Percentiles rank a stretch among this genome's conserved stretches.
These are phyloP conservation scores for Schizopora paradoxa DNA, from an alignment of 1,284 basidiomycete species.

Conservation along the genomic window DNA sequence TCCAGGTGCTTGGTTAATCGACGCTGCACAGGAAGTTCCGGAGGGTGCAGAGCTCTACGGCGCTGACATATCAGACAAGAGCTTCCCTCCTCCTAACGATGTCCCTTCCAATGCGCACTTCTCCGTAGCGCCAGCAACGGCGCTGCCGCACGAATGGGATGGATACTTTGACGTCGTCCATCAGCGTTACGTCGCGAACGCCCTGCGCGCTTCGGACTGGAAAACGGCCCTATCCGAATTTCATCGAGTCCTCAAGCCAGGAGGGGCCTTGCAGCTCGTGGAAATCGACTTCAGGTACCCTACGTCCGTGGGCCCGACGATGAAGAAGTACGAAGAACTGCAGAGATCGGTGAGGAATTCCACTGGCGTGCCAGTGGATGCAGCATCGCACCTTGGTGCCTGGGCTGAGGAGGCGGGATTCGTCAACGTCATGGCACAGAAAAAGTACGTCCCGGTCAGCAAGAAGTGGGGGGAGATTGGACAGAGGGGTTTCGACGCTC, in stretches of 20 bases:
- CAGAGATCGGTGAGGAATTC: no score
- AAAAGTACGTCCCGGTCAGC: conserved; percentile 1
- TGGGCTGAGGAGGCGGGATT: conserved; percentile 12
- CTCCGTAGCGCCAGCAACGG: conserved; percentile 8
- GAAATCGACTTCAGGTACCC: not conserved
- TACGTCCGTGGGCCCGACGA: no score
- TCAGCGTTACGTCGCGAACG: conserved; percentile 18
- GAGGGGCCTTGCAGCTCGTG: conserved; percentile 20
- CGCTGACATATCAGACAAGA: not conserved
- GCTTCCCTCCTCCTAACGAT: not conserved
- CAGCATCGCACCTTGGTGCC: no score
- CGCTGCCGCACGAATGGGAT: conserved; percentile 16
- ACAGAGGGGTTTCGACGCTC: no score
- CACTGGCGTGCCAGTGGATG: no score
- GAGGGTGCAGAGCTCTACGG: not conserved
- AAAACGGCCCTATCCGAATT: conserved; percentile 15
- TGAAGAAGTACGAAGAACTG: no score
- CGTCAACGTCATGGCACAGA: not conserved
- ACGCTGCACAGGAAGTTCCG: not conserved
- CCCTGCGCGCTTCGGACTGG: conserved; percentile 17
- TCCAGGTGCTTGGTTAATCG: not conserved
- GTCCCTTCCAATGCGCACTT: conserved; percentile 8
- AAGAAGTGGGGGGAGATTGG: conserved; percentile 8
- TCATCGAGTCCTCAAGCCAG: conserved; percentile 18
- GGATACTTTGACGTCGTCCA: conserved; percentile 21